Conservation (phyloP, 1,284 basidiomycete species). For the Ganoderma multipileum region DNA sequence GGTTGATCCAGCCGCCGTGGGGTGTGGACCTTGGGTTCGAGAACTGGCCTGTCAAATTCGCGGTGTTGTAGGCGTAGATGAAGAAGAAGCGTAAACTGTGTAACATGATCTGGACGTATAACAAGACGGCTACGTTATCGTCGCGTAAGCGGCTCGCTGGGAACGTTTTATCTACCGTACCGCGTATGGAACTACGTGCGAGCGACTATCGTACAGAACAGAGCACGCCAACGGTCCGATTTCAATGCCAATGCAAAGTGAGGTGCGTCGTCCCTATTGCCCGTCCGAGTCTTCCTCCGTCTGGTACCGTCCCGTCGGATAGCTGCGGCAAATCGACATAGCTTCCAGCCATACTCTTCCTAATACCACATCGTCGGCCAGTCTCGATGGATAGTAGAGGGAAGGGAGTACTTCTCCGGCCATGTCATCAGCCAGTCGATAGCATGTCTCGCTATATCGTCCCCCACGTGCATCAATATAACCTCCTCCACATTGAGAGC, state of each 20-base stretch:
- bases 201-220: too few relatives aligned
- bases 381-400: neutral
- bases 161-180: too few relatives aligned
- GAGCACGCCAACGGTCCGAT: too few relatives aligned
- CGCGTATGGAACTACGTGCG: too few relatives aligned
- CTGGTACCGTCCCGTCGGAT: too few relatives aligned
- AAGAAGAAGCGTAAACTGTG: constrained; percentile 6
- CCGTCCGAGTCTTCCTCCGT: too few relatives aligned
- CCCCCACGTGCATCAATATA: neutral
- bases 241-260: too few relatives aligned
- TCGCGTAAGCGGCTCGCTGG: too few relatives aligned
- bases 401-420: neutral
- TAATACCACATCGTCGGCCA: neutral
- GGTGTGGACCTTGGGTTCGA: constrained; percentile 75
- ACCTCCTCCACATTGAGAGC: neutral
- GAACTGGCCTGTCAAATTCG: constrained; percentile 53
- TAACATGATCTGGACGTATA: neutral
- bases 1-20: constrained; percentile 71
- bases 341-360: neutral
- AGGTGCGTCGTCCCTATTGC: too few relatives aligned
- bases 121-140: neutral
- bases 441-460: neutral
- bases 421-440: neutral
- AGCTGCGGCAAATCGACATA: too few relatives aligned
- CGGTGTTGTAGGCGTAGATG: neutral